Base-by-base conservation (phyloP, 441 rosid genomes). In the Pelargonium australe region DNA sequence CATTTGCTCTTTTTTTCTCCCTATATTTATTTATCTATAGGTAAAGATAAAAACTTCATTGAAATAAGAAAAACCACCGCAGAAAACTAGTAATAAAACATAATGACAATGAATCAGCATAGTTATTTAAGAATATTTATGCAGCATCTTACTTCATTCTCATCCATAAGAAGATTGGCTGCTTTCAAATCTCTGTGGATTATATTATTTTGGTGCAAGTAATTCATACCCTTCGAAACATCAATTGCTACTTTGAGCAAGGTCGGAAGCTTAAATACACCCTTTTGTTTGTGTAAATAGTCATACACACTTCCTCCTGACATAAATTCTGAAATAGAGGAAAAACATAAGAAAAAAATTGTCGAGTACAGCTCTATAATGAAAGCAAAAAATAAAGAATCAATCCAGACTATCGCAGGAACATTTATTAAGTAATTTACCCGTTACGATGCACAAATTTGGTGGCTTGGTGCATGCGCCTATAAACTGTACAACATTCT, bases 391-490 rank as follows among this genome's bases (percentile, higher is more conserved):
- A 20, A 20, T 20, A 20, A 20, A 20, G 23, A 20, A 20, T 20
- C 23, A 16, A 16, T 43, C 63, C 11, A 64, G 9, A 37, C 64
- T 17, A 14, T n/a, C 3, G 66, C 64, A 62, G 49, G 17, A 65
- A 64, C 17, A 64, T 53, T 31, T 20, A 20, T 20, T 20, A 45
- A 66, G 63, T 51, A 71, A 64, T 25, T 76, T 69, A 85, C 92
- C 92, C 71, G 92, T 85, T 70, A 87, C 81, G 53, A 87, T 87
- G 80, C 86, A 84, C 77, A 87, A 77, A 77, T 82, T 79, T 19
- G 88, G 90, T 58, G 92, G 86, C 80, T 85, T 84, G 63, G 92
- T 87, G 80, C 92, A 87, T 73, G 92, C 90, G 75, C 92, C 92
- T 67, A 87, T 85, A 80, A 87, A 87, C 73, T 87, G 92, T 61